Base-by-base conservation (phyloP, 2,329 filamentous ascomycete genomes). In the Penicillium sp. region DNA sequence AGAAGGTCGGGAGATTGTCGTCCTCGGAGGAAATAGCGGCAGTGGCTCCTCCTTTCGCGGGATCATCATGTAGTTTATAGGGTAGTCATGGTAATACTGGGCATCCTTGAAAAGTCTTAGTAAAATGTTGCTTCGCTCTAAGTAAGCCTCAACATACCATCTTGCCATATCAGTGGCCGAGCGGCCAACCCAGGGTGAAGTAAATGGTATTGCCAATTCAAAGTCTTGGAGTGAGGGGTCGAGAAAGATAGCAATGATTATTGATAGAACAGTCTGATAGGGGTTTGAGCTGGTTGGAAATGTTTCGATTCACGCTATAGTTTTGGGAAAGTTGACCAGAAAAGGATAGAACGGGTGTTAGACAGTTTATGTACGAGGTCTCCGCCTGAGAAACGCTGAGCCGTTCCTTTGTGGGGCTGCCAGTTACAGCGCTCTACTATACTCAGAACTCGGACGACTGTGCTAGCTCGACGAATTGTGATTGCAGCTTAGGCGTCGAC, bases 311-410 rank as follows among this genome's bases (percentile, higher is more conserved):
- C 43, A 46, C 22, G 43, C 13, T n/a, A n/a, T 27, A 10, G 22
- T 46, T 27, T 27, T 5, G 43, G 19, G 27, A 46, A 27, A 24
- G 27, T 31, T 24, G 27, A 27, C 43, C 43, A 6, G 43, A 46
- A 46, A 27, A 22, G 43, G 43, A 22, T 22, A 22, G 19, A 22
- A 22, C 19, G 19, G 19, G 43, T 18, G 19, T 31, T 13, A 7
- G 27, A 46, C 22, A 46, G 43, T 61, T 61, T 61, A 61, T 61
- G 59, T 61, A 61, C 55, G 40, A 36, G 50, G 36, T 55, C 50
- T 39, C 47, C 50, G 24, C 35, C 36, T 50, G 46, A 14, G 51
- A 47, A 19, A 37, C 40, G 36, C 14, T 39, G 37, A 50, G 39
- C 27, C 14, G 37, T 56, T 54, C 56, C 9, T 56, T 43, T 50